Conservation (phyloP, 2,329 filamentous ascomycete species). For the Sarocladium oryzae region DNA sequence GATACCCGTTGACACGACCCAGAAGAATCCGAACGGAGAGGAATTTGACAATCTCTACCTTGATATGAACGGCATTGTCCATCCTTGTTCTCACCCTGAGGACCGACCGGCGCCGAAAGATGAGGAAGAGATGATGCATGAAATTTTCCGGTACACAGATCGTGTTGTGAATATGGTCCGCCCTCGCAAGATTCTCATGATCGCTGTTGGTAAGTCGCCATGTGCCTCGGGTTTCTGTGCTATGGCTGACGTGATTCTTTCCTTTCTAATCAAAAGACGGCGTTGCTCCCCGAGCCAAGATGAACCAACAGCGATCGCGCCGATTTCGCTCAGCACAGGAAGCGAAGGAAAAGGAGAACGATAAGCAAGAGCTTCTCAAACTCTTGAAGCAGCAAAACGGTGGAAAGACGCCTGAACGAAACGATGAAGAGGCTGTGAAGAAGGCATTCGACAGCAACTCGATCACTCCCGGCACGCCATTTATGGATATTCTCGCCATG, state of each 20-base stretch:
- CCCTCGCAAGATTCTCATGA: conserved; percentile 91
- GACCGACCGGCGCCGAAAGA: conserved; percentile 84
- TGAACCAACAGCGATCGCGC: conserved; percentile 97
- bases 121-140: conserved; percentile 99
- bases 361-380: conserved; percentile 82
- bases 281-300: conserved; percentile 94
- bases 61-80: conserved; percentile 99
- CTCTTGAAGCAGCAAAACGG: conserved; percentile 74
- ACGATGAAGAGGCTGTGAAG: conserved; percentile 58
- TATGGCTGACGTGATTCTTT: neutral
- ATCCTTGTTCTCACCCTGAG: conserved; percentile 96
- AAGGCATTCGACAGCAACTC: conserved; percentile 87
- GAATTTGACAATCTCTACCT: conserved; percentile 97
- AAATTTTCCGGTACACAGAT: conserved; percentile 98
- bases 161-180: conserved; percentile 98
- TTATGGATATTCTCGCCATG: conserved; percentile 91
- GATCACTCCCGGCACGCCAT: conserved; percentile 94
- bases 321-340: conserved; percentile 93
- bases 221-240: conserved; percentile 30
- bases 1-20: conserved; percentile 78
- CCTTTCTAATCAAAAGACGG: conserved; percentile 57
- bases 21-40: conserved; percentile 91
- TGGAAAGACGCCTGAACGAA: conserved; percentile 55
- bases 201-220: conserved; percentile 93
- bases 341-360: conserved; percentile 86